phyloP scores from a whole-genome alignment of 2,329 filamentous ascomycete species.

The Cordyceps pruinosa region DNA sequence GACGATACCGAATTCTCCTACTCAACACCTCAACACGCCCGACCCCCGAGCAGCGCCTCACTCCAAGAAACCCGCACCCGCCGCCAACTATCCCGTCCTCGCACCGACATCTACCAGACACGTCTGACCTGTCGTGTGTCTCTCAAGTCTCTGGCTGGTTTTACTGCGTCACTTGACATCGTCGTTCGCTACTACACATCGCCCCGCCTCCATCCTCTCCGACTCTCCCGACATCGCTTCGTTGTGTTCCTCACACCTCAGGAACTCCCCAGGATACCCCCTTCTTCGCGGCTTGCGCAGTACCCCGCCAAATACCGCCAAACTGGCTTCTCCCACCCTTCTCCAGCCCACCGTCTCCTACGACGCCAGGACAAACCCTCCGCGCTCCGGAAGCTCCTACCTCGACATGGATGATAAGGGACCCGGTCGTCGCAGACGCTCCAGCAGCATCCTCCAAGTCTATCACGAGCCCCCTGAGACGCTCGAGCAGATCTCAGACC shows the following conservation, averaged over 20 bases:
- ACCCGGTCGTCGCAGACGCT: conserved; percentile 76
- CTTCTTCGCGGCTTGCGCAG: conserved; percentile 2
- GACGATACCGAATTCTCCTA: neutral
- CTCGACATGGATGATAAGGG: conserved; percentile 56
- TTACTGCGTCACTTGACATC: neutral
- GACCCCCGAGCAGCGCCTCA: neutral
- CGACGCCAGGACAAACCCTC: conserved; percentile 69
- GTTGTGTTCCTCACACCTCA: neutral
- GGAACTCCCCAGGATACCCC: neutral
- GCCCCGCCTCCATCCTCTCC: neutral
- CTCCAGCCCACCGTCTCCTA: conserved; percentile 87
- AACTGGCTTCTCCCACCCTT: conserved; percentile 86
- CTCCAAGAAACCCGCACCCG: neutral
- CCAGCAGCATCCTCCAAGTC: conserved; percentile 85
- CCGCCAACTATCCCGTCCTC: neutral
- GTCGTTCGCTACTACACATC: conserved; percentile 6
- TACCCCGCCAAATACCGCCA: conserved; percentile 65
- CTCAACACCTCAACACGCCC: neutral
- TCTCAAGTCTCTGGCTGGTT: neutral
- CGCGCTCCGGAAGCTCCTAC: conserved; percentile 52
- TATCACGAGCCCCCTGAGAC: conserved; percentile 97
- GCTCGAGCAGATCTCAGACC: conserved; percentile 94
- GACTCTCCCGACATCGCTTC: neutral
- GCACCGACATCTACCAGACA: neutral
- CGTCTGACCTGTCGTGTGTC: neutral